Evolutionary conservation across 768 basidiomycete genomes (phyloP).

Genomic region (Tephrocybe sp.): DNA sequence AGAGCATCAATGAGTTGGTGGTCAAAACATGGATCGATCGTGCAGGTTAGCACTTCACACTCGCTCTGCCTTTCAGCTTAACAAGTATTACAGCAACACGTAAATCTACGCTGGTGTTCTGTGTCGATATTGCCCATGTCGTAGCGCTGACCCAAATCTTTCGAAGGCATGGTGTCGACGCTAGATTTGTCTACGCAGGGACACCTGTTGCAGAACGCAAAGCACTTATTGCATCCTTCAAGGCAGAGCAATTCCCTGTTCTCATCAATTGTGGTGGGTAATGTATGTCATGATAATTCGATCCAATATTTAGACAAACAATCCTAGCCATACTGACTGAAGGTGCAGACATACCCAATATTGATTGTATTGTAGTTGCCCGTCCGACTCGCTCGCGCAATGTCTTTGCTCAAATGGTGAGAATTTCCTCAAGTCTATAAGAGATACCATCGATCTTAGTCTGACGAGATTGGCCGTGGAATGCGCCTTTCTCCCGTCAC

Average conservation of each 20-base stretch:
- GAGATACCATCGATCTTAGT: not conserved
- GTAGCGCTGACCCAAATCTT: slow-evolving; percentile 71
- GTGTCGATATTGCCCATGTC: slow-evolving; percentile 83
- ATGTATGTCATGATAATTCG: not conserved
- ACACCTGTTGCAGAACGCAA: slow-evolving; percentile 68
- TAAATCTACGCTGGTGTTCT: slow-evolving; percentile 91
- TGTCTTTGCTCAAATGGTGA: slow-evolving; percentile 90
- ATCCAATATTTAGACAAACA: not conserved
- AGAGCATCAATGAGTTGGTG: slow-evolving; percentile 72
- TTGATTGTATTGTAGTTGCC: slow-evolving; percentile 88
- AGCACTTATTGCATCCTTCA: slow-evolving; percentile 66
- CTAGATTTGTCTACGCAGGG: slow-evolving; percentile 72
- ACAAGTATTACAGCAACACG: slow-evolving; percentile 45
- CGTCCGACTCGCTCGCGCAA: slow-evolving; percentile 89
- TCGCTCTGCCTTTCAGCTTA: not conserved
- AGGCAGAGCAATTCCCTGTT: slow-evolving; percentile 74
- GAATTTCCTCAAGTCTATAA: slow-evolving; percentile 11
- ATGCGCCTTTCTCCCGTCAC: slow-evolving; percentile 83
- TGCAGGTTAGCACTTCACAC: slow-evolving; percentile 54
- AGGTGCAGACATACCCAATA: slow-evolving; percentile 92
- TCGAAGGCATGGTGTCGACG: slow-evolving; percentile 76
- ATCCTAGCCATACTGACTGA: slow-evolving; percentile 81
- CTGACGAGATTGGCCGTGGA: slow-evolving; percentile 82
- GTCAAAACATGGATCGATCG: slow-evolving; percentile 86
- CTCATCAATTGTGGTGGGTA: slow-evolving; percentile 82